Conservation (phyloP, 345 rosid species). For the Noccaea bulbosa region DNA sequence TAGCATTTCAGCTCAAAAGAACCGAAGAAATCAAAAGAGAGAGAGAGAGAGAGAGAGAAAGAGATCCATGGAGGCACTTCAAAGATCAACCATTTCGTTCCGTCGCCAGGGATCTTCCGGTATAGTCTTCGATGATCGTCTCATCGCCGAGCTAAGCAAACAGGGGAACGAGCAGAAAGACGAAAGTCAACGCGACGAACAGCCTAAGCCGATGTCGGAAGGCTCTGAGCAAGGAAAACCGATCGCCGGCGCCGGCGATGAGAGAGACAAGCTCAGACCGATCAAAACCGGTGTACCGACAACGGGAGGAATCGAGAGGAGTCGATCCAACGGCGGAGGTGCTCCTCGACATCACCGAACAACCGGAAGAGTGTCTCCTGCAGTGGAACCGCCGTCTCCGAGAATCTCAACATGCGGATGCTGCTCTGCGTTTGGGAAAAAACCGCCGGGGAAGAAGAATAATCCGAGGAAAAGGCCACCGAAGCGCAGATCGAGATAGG, state of each 20-base stretch:
- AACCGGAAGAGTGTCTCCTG: slow-evolving; percentile 80
- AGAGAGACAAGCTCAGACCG: slow-evolving; percentile 50
- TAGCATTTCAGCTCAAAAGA: slow-evolving; percentile 17
- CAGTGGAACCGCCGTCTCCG: slow-evolving; percentile 92
- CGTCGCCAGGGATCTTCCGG: slow-evolving; percentile 97
- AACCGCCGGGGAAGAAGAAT: slow-evolving; percentile 46
- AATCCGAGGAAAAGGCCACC: slow-evolving; percentile 54
- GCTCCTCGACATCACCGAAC: slow-evolving; percentile 60
- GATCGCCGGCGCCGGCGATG: slow-evolving; percentile 18
- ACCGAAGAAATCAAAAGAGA: slow-evolving; percentile 23
- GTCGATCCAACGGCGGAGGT: slow-evolving; percentile 81
- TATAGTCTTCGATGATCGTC: slow-evolving; percentile 79
- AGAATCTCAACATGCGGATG: slow-evolving; percentile 82
- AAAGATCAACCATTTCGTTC: slow-evolving; percentile 86
- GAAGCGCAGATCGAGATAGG: slow-evolving; percentile 65
- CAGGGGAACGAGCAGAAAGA: slow-evolving; percentile 39
- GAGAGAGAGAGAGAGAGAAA: slow-evolving; percentile 1
- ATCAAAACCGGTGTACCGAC: slow-evolving; percentile 44
- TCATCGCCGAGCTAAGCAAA: slow-evolving; percentile 62
- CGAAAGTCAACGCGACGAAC: slow-evolving; percentile 41
- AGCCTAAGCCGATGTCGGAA: slow-evolving; percentile 40
- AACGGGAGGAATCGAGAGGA: slow-evolving; percentile 58
- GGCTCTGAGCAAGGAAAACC: slow-evolving; percentile 38
- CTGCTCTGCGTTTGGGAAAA: slow-evolving; percentile 71
- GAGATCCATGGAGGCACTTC: slow-evolving; percentile 75